Evolutionary conservation across 2,329 filamentous ascomycete genomes (phyloP), one percentile per base, ranked within the genome.

Genomic region (Botrytis deweyae): DNA sequence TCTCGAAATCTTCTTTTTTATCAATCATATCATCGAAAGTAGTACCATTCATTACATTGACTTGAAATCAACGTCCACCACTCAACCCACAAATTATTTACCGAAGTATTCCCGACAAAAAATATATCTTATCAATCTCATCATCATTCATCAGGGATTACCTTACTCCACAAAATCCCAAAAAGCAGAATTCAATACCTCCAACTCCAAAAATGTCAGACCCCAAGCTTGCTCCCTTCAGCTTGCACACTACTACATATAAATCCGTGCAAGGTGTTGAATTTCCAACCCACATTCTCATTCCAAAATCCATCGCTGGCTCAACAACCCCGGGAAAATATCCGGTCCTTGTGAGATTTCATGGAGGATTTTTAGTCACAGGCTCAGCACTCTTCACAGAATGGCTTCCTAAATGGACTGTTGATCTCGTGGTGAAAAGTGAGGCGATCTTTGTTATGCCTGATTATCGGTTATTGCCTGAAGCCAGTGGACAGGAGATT

Each of bases 381-480:
- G 67, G 67, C 25, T 29, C 52, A 20, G 67, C 67, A 10, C 49
- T 70, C n/a, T 62, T 33, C 38, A 36, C n/a, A 22, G 67, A 70
- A 59, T 70, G 67, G 67, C 20, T 70, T 25, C 18, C 55, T 16
- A 1, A 20, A 8, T 70, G 67, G 67, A 20, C 6, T 2, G n/a
- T 70, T 0, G 42, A 70, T 40, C 52, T 70, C n/a, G 67, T 44
- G 12, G 18, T 44, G 18, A 12, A 33, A 1, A 70, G 33, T 22
- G 29, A 20, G 10, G 84, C 86, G 29, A 83, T 88, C 38, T 79
- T 85, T 42, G 77, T 88, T 10, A 80, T 83, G 4, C 84, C 86
- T 0, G 85, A 86, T 78, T 86, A 88, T 79, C 85, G 86, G 16
- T 83, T 88, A 4, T 73, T 86, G n/a, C 86, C 86, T 36, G 86